A percentile compares a stretch with the other conserved stretches of the same genome.
phyloP scores from a whole-genome alignment of 371 early-diverging fungal genomes.

The Syncephalis fuscata region DNA sequence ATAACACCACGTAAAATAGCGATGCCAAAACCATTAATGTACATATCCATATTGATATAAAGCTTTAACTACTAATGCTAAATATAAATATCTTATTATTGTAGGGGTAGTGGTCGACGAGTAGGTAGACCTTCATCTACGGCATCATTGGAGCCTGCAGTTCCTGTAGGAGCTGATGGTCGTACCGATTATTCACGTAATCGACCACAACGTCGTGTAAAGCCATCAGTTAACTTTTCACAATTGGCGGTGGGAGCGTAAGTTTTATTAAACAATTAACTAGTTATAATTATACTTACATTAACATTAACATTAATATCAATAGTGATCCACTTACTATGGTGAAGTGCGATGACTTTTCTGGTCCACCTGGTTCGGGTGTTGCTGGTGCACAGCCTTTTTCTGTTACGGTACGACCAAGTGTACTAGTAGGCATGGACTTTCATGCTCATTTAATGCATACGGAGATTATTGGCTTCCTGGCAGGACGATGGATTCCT shows the following conservation, averaged over 20 bases:
- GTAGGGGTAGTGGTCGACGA: too few relatives aligned
- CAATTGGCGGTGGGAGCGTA: slow-evolving; percentile 13
- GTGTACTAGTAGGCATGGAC: slow-evolving; percentile 67
- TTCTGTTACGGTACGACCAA: slow-evolving; percentile 45
- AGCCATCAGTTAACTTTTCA: slow-evolving; percentile 11
- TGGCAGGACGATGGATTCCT: slow-evolving; percentile 61
- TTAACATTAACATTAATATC: neutral
- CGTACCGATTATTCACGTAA: slow-evolving; percentile 26
- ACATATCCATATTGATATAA: too few relatives aligned
- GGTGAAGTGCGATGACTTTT: slow-evolving; percentile 64
- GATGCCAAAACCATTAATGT: too few relatives aligned
- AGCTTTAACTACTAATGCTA: too few relatives aligned
- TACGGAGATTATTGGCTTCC: slow-evolving; percentile 71
- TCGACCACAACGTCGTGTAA: slow-evolving; percentile 16
- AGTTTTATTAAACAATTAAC: slow-evolving; percentile 1
- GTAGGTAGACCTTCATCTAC: too few relatives aligned
- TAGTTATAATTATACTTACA: neutral
- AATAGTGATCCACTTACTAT: slow-evolving; percentile 56
- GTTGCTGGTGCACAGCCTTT: slow-evolving; percentile 59
- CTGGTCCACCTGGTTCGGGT: slow-evolving; percentile 47
- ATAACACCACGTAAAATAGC: too few relatives aligned
- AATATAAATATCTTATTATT: too few relatives aligned
- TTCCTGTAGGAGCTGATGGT: slow-evolving; percentile 13
- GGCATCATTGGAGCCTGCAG: neutral
- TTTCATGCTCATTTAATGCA: slow-evolving; percentile 76